Evolutionary conservation across 1,139 yeast genomes (phyloP).

Genomic region (Blastobotrys proliferans): DNA sequence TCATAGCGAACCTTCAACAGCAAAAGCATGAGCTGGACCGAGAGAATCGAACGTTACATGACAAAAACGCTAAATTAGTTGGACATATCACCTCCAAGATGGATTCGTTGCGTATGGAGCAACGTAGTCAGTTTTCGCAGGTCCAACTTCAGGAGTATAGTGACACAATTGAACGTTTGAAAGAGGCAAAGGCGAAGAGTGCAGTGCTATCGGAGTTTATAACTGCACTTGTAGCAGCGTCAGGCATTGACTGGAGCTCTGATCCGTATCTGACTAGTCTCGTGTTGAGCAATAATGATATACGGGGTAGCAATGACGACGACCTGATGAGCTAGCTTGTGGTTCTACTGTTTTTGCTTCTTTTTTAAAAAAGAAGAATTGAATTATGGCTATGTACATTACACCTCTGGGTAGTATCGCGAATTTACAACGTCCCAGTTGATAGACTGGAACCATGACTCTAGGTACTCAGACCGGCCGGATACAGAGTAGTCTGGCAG

Average conservation of each 20-base stretch:
- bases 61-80: slow-evolving; percentile 14
- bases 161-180: slow-evolving; percentile 11
- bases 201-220: slow-evolving; percentile 24
- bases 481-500: slow-evolving; percentile 75
- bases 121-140: slow-evolving; percentile 13
- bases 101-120: slow-evolving; percentile 9
- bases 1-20: slow-evolving; percentile 11
- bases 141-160: slow-evolving; percentile 15
- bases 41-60: slow-evolving; percentile 14
- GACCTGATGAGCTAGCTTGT: slow-evolving; percentile 8
- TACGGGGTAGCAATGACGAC: slow-evolving; percentile 8
- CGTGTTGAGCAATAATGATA: not conserved
- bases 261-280: slow-evolving; percentile 19
- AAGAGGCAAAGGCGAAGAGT: slow-evolving; percentile 12
- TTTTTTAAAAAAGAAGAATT: not conserved
- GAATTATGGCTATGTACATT: no score
- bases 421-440: slow-evolving; percentile 74
- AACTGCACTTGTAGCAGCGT: slow-evolving; percentile 21
- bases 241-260: slow-evolving; percentile 25
- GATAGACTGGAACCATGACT: slow-evolving; percentile 70
- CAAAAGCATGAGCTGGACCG: slow-evolving; percentile 7
- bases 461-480: slow-evolving; percentile 71
- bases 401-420: slow-evolving; percentile 17
- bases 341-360: not conserved
- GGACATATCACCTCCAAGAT: slow-evolving; percentile 11